These are phyloP conservation scores for Rubia occidens DNA, from an alignment of 305 asterid species.

Conservation along the genomic window DNA sequence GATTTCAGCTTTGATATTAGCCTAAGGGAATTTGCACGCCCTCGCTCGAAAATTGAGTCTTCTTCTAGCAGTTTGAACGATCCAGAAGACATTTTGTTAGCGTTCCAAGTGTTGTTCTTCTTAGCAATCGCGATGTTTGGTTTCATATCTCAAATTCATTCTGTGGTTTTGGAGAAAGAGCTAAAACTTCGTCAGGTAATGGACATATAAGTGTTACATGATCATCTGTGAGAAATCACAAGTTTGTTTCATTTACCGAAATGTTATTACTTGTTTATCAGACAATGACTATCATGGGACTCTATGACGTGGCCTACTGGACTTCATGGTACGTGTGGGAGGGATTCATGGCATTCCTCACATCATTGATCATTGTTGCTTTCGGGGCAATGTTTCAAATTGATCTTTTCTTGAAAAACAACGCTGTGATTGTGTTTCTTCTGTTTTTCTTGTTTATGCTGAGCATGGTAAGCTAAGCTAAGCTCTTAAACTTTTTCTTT, in stretches of 20 bases:
- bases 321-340: constrained; percentile 37
- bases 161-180: constrained; percentile 36
- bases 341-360: constrained; percentile 27
- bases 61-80: background rate
- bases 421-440: constrained; percentile 24
- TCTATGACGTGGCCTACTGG: constrained; percentile 39
- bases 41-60: constrained; percentile 7
- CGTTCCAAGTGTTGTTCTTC: constrained; percentile 22
- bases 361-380: constrained; percentile 28
- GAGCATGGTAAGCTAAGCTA: constrained; percentile 29
- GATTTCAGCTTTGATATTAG: constrained; percentile 30
- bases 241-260: background rate
- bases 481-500: background rate
- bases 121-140: constrained; percentile 31
- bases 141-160: constrained; percentile 28
- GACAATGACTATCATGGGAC: constrained; percentile 43
- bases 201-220: background rate
- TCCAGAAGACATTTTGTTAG: background rate
- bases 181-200: constrained; percentile 44
- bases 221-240: background rate
- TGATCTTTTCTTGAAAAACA: constrained; percentile 29
- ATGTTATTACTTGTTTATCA: constrained; percentile 13
- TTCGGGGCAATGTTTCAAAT: constrained; percentile 31
- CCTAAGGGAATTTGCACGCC: constrained; percentile 37
- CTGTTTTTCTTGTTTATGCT: constrained; percentile 33